These are phyloP conservation scores for Spathaspora arborariae DNA, from an alignment of 805 yeast species.

Conservation along the genomic window DNA sequence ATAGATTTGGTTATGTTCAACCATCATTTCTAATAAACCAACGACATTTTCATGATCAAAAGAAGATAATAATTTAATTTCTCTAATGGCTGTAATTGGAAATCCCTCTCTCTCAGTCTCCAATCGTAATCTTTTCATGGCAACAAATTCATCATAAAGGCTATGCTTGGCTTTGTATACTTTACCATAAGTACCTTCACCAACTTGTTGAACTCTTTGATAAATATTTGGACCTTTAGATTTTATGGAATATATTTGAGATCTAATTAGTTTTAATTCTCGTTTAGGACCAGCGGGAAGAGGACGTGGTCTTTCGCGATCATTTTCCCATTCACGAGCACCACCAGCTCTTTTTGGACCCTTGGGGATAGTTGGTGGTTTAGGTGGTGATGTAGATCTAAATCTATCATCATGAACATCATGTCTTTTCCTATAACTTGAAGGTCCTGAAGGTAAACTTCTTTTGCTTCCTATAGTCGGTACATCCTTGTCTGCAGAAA, in stretches of 20 bases:
- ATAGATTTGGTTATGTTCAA: slow-evolving; percentile 66
- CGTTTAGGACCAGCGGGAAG: slow-evolving; percentile 13
- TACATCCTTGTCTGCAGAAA: background rate
- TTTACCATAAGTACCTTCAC: slow-evolving; percentile 98
- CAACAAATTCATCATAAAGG: slow-evolving; percentile 70
- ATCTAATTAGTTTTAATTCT: slow-evolving; percentile 15
- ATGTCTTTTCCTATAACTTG: slow-evolving; percentile 12
- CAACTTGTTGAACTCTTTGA: slow-evolving; percentile 81
- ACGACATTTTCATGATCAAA: slow-evolving; percentile 81
- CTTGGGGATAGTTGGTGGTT: slow-evolving; percentile 1
- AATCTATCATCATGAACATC: slow-evolving; percentile 4
- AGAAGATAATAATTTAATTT: slow-evolving; percentile 78
- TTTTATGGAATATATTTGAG: slow-evolving; percentile 33
- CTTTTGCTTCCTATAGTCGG: slow-evolving; percentile 4
- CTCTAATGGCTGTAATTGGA: slow-evolving; percentile 93
- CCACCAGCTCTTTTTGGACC: background rate
- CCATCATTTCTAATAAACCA: slow-evolving; percentile 84
- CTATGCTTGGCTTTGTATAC: slow-evolving; percentile 83
- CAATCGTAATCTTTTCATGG: slow-evolving; percentile 77
- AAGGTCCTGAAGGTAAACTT: slow-evolving; percentile 17
- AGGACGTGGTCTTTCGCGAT: background rate
- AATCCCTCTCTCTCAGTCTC: slow-evolving; percentile 92
- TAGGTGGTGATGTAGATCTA: slow-evolving; percentile 3
- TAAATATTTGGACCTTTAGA: slow-evolving; percentile 41
- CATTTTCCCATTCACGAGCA: background rate